These are phyloP conservation scores for Gracilaria vermiculophylla DNA, from an alignment of 23 red algal species.

Conservation along the genomic window DNA sequence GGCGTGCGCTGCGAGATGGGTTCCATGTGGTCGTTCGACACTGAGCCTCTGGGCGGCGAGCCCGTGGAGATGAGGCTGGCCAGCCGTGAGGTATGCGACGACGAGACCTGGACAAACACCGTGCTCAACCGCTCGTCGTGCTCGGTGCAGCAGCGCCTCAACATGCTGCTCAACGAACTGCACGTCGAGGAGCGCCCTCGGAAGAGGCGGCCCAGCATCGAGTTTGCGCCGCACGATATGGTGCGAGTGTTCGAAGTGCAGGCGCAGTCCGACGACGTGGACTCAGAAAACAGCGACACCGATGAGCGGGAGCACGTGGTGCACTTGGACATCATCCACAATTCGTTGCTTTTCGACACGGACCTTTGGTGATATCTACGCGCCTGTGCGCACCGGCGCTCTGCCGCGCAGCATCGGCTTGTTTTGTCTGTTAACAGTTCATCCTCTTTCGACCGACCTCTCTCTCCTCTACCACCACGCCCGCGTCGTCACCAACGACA, in stretches of 20 bases:
- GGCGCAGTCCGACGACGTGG: background rate
- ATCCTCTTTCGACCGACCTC: no score
- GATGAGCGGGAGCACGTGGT: background rate
- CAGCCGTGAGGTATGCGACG: conserved; percentile 53
- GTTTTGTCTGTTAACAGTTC: no score
- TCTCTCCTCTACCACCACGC: no score
- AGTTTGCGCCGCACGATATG: conserved; percentile 45
- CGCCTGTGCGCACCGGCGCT: no score
- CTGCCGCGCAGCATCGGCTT: no score
- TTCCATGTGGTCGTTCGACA: background rate
- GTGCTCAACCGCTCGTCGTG: conserved; percentile 50
- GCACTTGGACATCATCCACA: background rate
- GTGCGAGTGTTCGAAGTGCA: conserved; percentile 40
- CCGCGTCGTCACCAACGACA: background rate
- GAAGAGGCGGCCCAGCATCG: background rate
- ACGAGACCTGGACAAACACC: conserved; percentile 53
- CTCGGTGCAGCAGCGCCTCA: conserved; percentile 35
- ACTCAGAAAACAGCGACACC: background rate
- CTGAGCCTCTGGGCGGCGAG: background rate
- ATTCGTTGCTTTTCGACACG: background rate
- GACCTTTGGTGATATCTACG: background rate
- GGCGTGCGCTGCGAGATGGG: no score
- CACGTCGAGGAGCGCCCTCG: background rate
- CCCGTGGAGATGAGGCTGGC: conserved; percentile 23
- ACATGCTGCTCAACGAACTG: conserved; percentile 4